phyloP scores from a whole-genome alignment of 2,329 filamentous ascomycete genomes.

The Blastomyces percursus region DNA sequence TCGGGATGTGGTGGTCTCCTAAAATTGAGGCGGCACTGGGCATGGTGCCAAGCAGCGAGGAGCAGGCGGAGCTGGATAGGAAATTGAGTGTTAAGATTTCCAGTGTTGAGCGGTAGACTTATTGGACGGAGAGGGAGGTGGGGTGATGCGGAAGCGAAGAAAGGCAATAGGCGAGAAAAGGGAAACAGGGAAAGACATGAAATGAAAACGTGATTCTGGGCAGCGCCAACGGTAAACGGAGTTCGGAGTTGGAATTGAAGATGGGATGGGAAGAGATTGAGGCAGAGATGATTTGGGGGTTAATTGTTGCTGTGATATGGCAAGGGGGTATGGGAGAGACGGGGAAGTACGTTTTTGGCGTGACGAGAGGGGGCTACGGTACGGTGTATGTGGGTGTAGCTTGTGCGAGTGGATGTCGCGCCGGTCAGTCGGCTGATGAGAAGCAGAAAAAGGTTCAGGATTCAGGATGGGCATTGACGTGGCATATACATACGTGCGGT shows the following conservation, averaged over 20 bases:
- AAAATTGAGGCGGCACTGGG: conserved; percentile 62
- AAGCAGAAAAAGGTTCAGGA: not conserved
- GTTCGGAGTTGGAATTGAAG: not conserved
- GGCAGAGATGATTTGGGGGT: not conserved
- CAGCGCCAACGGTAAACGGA: too few species aligned
- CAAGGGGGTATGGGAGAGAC: not conserved
- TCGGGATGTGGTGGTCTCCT: conserved; percentile 64
- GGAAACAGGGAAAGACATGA: not conserved
- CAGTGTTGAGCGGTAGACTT: conserved; percentile 8
- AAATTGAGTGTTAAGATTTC: conserved; percentile 24
- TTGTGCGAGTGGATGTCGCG: not conserved
- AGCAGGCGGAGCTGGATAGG: conserved; percentile 54
- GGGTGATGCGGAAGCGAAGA: conserved; percentile 9
- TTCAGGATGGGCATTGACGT: not conserved
- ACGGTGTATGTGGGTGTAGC: not conserved
- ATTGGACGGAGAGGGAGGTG: conserved; percentile 6
- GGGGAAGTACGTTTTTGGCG: not conserved
- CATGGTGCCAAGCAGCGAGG: conserved; percentile 59
- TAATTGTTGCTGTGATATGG: not conserved
- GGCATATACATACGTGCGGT: not conserved
- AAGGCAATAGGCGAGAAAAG: not conserved
- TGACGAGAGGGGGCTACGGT: not conserved
- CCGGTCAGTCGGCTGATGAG: not conserved
- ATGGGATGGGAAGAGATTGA: not conserved
- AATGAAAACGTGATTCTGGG: too few species aligned